These are phyloP conservation scores for Aspergillus sclerotioniger DNA, from an alignment of 495 filamentous ascomycete species.

Conservation along the genomic window DNA sequence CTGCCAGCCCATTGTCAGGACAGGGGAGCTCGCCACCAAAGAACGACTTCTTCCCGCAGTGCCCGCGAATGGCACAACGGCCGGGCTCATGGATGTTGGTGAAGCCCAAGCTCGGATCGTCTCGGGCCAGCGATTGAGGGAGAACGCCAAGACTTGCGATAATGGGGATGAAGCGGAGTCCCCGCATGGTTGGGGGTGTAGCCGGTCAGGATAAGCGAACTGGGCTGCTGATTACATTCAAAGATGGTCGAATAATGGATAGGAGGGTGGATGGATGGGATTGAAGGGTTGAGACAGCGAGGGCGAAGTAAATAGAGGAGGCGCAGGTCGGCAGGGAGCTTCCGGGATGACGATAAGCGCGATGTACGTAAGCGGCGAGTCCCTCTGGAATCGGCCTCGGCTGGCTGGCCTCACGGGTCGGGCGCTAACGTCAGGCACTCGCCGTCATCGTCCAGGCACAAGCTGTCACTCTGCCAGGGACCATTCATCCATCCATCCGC, in stretches of 20 bases:
- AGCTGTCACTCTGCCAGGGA: not conserved
- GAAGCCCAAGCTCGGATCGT: conserved; percentile 38
- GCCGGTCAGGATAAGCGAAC: not conserved
- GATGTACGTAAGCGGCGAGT: conserved; percentile 21
- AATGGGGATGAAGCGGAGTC: conserved; percentile 27
- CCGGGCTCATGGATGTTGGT: conserved; percentile 73
- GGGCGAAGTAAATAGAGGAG: conserved; percentile 5
- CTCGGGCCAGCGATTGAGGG: conserved; percentile 31
- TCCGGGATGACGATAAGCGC: conserved; percentile 25
- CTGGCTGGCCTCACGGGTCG: conserved; percentile 9
- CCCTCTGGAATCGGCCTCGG: no score
- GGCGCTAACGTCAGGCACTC: conserved; percentile 22
- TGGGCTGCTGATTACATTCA: not conserved
- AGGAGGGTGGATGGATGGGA: not conserved
- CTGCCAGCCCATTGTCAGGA: conserved; percentile 84
- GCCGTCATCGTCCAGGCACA: not conserved
- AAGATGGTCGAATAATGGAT: no score
- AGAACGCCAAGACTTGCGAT: conserved; percentile 33
- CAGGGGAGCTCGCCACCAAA: conserved; percentile 88
- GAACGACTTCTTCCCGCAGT: conserved; percentile 85
- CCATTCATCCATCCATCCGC: not conserved
- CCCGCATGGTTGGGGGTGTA: conserved; percentile 31
- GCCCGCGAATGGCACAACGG: conserved; percentile 84
- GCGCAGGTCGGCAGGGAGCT: not conserved
- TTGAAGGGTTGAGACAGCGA: not conserved